Evolutionary conservation across 305 asterid genomes (phyloP).

Genomic region (Solanum chacoense): DNA sequence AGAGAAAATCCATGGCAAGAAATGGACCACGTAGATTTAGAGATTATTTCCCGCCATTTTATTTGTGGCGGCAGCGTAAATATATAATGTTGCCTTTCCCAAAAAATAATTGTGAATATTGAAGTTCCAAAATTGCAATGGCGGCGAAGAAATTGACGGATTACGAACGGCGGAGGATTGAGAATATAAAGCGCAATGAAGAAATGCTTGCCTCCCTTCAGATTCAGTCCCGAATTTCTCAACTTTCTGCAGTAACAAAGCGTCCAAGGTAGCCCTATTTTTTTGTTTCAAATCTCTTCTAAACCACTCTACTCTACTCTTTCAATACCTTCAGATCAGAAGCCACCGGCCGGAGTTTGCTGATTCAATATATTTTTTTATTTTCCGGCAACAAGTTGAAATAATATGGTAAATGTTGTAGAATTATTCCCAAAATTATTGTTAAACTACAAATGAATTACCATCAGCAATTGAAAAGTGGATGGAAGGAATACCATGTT

Average conservation of each 20-base stretch:
- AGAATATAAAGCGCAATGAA: conserved; percentile 69
- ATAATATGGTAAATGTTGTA: neutral
- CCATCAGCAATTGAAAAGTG: no score
- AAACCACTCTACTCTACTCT: neutral
- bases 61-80: neutral
- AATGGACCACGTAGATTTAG: neutral
- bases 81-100: neutral
- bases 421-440: neutral
- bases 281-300: neutral
- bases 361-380: neutral
- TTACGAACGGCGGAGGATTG: conserved; percentile 67
- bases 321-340: neutral
- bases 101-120: neutral
- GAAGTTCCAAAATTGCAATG: conserved; percentile 13
- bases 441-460: neutral
- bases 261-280: conserved; percentile 24
- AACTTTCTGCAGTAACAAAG: conserved; percentile 35
- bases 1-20: neutral
- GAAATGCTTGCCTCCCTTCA: conserved; percentile 82
- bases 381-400: neutral
- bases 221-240: conserved; percentile 38
- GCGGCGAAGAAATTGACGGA: conserved; percentile 36
- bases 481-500: neutral
- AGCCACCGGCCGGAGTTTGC: neutral
- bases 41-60: neutral